phyloP scores from a whole-genome alignment of 345 rosid species.

The Raphanus sativus region DNA sequence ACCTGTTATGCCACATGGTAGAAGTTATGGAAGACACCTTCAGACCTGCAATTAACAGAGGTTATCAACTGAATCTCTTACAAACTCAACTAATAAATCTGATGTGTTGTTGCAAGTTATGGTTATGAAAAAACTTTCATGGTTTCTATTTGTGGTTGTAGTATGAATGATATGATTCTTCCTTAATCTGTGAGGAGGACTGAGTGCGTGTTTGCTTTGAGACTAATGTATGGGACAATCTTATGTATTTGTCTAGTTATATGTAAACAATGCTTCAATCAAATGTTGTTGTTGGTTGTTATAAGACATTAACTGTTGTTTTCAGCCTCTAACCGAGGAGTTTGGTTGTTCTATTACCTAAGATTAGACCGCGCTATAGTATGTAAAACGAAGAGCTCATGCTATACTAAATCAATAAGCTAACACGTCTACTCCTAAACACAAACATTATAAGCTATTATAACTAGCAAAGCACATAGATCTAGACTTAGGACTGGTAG shows the following conservation, averaged over 20 bases:
- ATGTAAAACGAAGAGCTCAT: neutral
- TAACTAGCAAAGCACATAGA: slow-evolving; percentile 11
- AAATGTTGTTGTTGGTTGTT: slow-evolving; percentile 4
- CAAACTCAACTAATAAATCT: neutral
- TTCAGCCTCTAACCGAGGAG: neutral
- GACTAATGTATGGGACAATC: slow-evolving; percentile 13
- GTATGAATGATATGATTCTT: slow-evolving; percentile 12
- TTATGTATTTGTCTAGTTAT: slow-evolving; percentile 1
- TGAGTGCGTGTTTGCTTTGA: slow-evolving; percentile 17
- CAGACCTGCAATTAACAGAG: slow-evolving; percentile 72
- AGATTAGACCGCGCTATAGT: neutral
- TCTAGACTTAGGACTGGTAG: too few species aligned
- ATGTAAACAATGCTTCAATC: neutral
- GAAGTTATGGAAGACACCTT: slow-evolving; percentile 53
- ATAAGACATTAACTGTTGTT: neutral
- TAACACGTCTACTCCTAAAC: neutral
- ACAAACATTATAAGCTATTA: neutral
- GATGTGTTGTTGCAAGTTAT: neutral
- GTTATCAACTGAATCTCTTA: slow-evolving; percentile 8
- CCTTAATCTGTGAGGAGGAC: slow-evolving; percentile 14
- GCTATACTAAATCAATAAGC: neutral
- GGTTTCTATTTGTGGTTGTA: slow-evolving; percentile 29
- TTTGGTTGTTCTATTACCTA: neutral
- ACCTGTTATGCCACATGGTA: slow-evolving; percentile 46
- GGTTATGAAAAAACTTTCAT: slow-evolving; percentile 16